Conservation (phyloP, 257 asterid genomes). For the Solanum chiquidenum region DNA sequence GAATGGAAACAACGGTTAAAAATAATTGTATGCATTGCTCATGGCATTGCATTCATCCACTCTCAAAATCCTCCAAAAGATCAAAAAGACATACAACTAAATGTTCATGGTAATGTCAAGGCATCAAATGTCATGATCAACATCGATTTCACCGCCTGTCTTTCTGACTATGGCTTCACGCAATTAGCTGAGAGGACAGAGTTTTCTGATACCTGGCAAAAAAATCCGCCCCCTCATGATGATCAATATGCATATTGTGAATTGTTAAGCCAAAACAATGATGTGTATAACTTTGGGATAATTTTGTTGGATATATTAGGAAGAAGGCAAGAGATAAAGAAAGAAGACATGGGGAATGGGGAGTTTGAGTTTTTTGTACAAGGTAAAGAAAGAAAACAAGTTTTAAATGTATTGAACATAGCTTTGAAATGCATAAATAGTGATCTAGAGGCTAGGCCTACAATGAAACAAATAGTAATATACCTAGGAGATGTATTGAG, state of each 20-base stretch:
- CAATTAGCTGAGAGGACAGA: constrained; percentile 30
- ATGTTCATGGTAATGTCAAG: constrained; percentile 51
- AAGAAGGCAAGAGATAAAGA: constrained; percentile 5
- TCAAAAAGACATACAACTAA: constrained; percentile 17
- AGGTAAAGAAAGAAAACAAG: constrained; percentile 15
- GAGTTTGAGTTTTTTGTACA: constrained; percentile 14
- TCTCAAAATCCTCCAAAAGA: constrained; percentile 24
- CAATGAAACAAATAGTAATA: constrained; percentile 13
- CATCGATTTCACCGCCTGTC: constrained; percentile 34
- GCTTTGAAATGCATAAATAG: constrained; percentile 25
- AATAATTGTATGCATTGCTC: constrained; percentile 25
- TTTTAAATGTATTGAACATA: constrained; percentile 10
- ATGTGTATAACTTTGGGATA: constrained; percentile 42
- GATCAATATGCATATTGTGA: background rate
- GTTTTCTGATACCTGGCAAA: constrained; percentile 18
- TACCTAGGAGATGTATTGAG: background rate
- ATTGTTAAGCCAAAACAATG: constrained; percentile 17
- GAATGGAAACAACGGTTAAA: constrained; percentile 37
- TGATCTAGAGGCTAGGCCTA: constrained; percentile 26
- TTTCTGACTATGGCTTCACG: constrained; percentile 39
- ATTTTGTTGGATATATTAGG: constrained; percentile 36
- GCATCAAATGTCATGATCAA: constrained; percentile 43
- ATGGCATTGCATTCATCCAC: constrained; percentile 40
- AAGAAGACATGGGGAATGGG: background rate
- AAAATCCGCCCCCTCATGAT: background rate